phyloP scores from a whole-genome alignment of 1,284 basidiomycete species.

The Malassezia psittaci region DNA sequence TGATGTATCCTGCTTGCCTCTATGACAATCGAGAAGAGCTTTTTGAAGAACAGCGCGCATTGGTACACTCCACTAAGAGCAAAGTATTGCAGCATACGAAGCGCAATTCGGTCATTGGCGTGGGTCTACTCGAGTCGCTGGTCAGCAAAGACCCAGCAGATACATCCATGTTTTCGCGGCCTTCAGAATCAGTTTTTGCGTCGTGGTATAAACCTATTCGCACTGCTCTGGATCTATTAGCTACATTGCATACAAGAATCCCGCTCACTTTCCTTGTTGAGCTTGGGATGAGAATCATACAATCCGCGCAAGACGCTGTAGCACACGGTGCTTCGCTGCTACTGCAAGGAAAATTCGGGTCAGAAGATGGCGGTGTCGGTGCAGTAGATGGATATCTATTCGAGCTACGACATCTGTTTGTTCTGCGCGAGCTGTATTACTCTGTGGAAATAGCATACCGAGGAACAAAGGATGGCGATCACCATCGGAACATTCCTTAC shows the following conservation, averaged over 20 bases:
- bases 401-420: constrained; percentile 5
- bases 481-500: no score
- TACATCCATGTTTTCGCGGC: background rate
- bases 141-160: background rate
- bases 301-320: background rate
- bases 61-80: background rate
- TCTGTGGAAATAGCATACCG: background rate
- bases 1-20: background rate
- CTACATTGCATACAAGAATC: background rate
- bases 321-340: background rate
- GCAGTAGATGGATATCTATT: constrained; percentile 10
- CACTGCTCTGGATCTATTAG: background rate
- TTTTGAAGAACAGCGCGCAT: background rate
- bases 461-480: no score
- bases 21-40: background rate
- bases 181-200: background rate
- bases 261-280: background rate
- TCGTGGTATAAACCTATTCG: constrained; percentile 16
- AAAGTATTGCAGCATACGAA: background rate
- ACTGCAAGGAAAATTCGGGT: constrained; percentile 5
- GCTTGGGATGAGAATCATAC: background rate
- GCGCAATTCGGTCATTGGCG: background rate
- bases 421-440: constrained; percentile 2
- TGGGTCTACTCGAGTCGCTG: background rate
- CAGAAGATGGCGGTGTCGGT: constrained; percentile 1